phyloP scores from a whole-genome alignment of 495 filamentous ascomycete species.

The Jackrogersella multiformis region DNA sequence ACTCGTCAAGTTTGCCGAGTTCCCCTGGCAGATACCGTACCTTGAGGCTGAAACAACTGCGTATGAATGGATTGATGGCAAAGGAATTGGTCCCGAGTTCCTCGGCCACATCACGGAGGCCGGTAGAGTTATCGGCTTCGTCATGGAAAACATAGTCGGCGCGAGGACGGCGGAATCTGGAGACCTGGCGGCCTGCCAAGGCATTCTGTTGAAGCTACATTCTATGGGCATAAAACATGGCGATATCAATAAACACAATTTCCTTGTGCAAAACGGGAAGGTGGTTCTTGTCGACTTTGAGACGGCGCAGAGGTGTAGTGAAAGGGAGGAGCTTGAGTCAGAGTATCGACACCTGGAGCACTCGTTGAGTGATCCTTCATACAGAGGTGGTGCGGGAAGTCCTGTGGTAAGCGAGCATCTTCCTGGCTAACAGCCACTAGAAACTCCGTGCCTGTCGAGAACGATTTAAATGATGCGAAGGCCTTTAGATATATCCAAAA shows the following conservation, averaged over 20 bases:
- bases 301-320: not conserved
- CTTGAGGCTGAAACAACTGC: conserved; percentile 54
- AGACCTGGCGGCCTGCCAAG: conserved; percentile 48
- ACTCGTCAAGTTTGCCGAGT: conserved; percentile 55
- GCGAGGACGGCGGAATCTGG: conserved; percentile 43
- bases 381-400: too few species aligned
- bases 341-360: too few species aligned
- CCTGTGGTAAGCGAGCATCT: too few species aligned
- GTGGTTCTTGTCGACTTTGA: conserved; percentile 10
- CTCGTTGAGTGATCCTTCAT: too few species aligned
- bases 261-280: conserved; percentile 45
- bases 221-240: conserved; percentile 50
- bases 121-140: conserved; percentile 57
- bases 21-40: conserved; percentile 52
- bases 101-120: conserved; percentile 57
- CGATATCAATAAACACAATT: conserved; percentile 55
- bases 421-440: too few species aligned
- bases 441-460: too few species aligned
- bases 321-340: too few species aligned
- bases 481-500: too few species aligned
- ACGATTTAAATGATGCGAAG: too few species aligned
- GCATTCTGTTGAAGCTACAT: conserved; percentile 49
- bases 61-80: conserved; percentile 52
- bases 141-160: conserved; percentile 50
- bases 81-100: conserved; percentile 53